phyloP scores from a whole-genome alignment of 2,329 filamentous ascomycete species.

The Xylariaceae sp. region DNA sequence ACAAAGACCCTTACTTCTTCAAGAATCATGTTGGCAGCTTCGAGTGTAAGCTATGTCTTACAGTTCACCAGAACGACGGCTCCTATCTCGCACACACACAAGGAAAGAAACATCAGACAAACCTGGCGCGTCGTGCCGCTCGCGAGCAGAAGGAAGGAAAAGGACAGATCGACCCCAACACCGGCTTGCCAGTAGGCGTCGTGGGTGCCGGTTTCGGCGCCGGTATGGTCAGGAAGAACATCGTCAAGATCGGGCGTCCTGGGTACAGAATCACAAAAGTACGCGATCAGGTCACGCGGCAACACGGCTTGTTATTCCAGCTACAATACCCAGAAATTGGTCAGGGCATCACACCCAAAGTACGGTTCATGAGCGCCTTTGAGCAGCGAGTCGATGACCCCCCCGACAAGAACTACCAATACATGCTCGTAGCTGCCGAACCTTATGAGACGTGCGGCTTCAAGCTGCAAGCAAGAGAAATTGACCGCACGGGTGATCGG shows the following conservation, averaged over 20 bases:
- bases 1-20: constrained; percentile 99
- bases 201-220: constrained; percentile 70
- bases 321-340: constrained; percentile 93
- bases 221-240: constrained; percentile 74
- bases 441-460: constrained; percentile 98
- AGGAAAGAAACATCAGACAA: constrained; percentile 98
- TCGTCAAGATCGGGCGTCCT: constrained; percentile 93
- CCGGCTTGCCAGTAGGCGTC: constrained; percentile 75
- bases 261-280: constrained; percentile 99
- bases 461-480: constrained; percentile 91
- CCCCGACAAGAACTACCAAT: constrained; percentile 93
- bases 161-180: constrained; percentile 70
- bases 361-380: constrained; percentile 97
- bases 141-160: constrained; percentile 91
- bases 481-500: constrained; percentile 85
- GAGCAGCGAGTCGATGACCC: constrained; percentile 93
- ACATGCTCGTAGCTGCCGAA: constrained; percentile 92
- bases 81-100: constrained; percentile 99
- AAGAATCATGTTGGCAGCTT: constrained; percentile 99
- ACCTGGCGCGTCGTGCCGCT: constrained; percentile 93
- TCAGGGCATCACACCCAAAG: constrained; percentile 74
- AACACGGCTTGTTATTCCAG: constrained; percentile 93
- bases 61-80: constrained; percentile 98
- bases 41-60: constrained; percentile 95
- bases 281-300: constrained; percentile 83